Evolutionary conservation across 108 stramenopile species (phyloP).

Genomic region (Cyclostephanos invisitatus): DNA sequence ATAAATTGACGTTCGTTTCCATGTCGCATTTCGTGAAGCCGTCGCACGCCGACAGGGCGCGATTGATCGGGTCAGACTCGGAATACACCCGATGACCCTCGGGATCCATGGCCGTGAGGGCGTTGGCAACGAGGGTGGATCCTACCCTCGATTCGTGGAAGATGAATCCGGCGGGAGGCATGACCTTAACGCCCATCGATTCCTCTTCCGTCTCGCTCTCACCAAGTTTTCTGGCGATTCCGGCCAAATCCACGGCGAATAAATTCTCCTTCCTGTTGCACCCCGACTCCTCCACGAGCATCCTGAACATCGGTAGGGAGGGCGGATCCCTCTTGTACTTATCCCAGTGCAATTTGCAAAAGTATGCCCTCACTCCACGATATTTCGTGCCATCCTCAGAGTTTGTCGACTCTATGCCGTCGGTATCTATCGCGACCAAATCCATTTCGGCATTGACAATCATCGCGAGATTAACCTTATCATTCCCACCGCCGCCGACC

Average conservation of each 20-base stretch:
- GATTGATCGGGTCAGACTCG: conserved; percentile 71
- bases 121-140: conserved; percentile 91
- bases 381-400: background rate
- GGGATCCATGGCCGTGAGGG: conserved; percentile 76
- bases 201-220: conserved; percentile 48
- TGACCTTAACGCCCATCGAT: conserved; percentile 12
- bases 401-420: background rate
- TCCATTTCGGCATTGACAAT: conserved; percentile 1
- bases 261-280: conserved; percentile 24
- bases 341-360: conserved; percentile 16
- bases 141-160: conserved; percentile 96
- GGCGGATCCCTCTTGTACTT: conserved; percentile 17
- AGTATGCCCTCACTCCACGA: background rate
- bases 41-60: conserved; percentile 61
- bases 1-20: conserved; percentile 42
- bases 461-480: background rate
- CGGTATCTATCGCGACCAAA: conserved; percentile 3
- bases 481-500: background rate
- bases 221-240: conserved; percentile 38
- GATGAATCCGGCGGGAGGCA: conserved; percentile 76
- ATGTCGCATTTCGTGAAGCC: conserved; percentile 32
- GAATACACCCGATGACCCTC: conserved; percentile 70
- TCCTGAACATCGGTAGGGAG: conserved; percentile 9
- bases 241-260: conserved; percentile 51
- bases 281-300: conserved; percentile 21